Evolutionary conservation across 441 rosid species (phyloP), one percentile per base, ranked within the genome.

Genomic region (Brassica hybrid): DNA sequence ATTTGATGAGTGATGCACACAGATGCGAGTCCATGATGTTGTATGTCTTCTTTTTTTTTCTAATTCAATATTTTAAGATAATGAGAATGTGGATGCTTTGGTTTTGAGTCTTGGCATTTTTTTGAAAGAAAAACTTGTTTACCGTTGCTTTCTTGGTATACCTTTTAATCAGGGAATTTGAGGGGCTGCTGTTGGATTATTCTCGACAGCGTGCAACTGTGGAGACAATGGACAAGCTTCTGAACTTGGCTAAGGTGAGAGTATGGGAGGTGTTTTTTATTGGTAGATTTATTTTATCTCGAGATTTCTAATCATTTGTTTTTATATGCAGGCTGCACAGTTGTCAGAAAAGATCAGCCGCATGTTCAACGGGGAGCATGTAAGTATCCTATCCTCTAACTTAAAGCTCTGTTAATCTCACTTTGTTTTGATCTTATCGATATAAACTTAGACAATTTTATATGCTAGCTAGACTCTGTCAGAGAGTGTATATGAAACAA

Each of bases 311-410:
- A 25, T 19, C 8, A n/a, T 6, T 73, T 70, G 1, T 57, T 36
- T 56, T 0, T 59, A 59, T 30, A 9, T 69, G 65, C 85, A 94
- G 98, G 91, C 85, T 48, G 94, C 96, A 17, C 81, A 82, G 75
- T 90, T 94, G 71, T 83, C 86, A 62, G 85, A 91, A 81, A 88
- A 95, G 88, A 87, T 95, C 71, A 70, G 70, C 74, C 82, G 86
- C 59, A 91, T 95, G 98, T 90, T 76, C 79, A 84, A 74, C 14
- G 97, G 99, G 27, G 97, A 91, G 52, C 94, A 76, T 80, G 99
- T 93, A 79, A 91, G 94, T 81, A 58, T 19, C 7, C 3, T 67
- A 16, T 14, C 7, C 10, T 4, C 14, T 2, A 48, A 12, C 57
- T 4, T n/a, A 48, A 48, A 5, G 5, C 67, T 69, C 58, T 62